These are phyloP conservation scores for Dissophora globulifera DNA, from an alignment of 192 early-diverging fungal species.

Conservation along the genomic window DNA sequence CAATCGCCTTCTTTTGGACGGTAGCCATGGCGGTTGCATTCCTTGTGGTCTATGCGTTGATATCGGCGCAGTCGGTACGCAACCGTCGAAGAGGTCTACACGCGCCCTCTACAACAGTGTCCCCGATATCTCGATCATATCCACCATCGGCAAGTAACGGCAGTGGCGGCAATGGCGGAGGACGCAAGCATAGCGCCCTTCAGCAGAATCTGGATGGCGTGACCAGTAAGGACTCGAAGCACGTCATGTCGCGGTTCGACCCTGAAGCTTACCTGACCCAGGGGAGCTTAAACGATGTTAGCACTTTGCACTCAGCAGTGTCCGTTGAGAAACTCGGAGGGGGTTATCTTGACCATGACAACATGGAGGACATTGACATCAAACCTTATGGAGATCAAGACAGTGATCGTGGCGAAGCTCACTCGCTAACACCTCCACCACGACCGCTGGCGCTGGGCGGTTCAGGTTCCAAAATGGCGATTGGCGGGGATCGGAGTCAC, in stretches of 20 bases:
- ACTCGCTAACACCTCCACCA: constrained; percentile 34
- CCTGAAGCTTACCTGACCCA: constrained; percentile 14
- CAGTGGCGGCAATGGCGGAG: neutral
- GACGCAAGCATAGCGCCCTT: neutral
- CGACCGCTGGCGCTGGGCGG: neutral
- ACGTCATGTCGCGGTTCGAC: constrained; percentile 3
- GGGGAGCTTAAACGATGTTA: constrained; percentile 9
- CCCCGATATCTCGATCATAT: no score
- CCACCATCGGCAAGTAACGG: neutral
- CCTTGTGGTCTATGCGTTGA: constrained; percentile 10
- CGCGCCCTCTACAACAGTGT: neutral
- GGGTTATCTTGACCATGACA: neutral
- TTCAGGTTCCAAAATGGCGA: neutral
- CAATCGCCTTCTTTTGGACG: constrained; percentile 40
- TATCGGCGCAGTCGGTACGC: constrained; percentile 18
- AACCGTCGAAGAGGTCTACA: constrained; percentile 17
- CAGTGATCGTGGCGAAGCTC: constrained; percentile 3
- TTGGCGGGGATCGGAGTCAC: neutral
- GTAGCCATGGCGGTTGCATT: constrained; percentile 23
- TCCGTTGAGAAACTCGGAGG: constrained; percentile 6
- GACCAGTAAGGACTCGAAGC: constrained; percentile 11
- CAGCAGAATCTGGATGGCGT: neutral
- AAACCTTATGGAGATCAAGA: no score
- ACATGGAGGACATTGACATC: no score
- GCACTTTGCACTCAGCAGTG: constrained; percentile 7